phyloP scores from a whole-genome alignment of 495 filamentous ascomycete species.

The Penicillium pancosmium region DNA sequence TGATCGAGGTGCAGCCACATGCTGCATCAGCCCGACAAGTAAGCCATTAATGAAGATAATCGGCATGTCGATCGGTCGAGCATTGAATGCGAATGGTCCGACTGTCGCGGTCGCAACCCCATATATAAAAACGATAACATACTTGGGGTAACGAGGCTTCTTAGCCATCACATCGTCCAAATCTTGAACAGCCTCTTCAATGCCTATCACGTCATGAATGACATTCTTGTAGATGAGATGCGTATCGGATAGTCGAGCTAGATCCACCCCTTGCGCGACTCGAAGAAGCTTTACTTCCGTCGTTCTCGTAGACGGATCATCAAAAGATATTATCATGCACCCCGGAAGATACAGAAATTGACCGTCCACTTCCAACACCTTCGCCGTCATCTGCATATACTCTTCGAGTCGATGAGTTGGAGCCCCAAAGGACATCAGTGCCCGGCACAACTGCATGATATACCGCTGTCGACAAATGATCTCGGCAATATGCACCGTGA shows the following conservation, averaged over 20 bases:
- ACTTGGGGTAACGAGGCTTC: conserved; percentile 63
- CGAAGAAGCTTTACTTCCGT: conserved; percentile 88
- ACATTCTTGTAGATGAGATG: conserved; percentile 92
- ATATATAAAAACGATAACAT: conserved; percentile 72
- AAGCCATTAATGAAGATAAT: conserved; percentile 81
- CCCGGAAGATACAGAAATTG: conserved; percentile 89
- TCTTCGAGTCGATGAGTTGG: conserved; percentile 75
- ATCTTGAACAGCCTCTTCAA: conserved; percentile 75
- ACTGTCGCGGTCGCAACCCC: conserved; percentile 76
- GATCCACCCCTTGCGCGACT: conserved; percentile 71
- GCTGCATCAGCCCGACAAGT: conserved; percentile 78
- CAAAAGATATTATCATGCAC: conserved; percentile 92
- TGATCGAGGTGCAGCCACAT: conserved; percentile 72
- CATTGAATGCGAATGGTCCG: conserved; percentile 86
- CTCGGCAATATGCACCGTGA: conserved; percentile 84
- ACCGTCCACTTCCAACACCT: conserved; percentile 82
- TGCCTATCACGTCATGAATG: conserved; percentile 79
- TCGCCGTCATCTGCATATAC: conserved; percentile 86
- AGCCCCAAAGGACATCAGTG: conserved; percentile 78
- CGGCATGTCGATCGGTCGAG: conserved; percentile 81
- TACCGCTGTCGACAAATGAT: conserved; percentile 79
- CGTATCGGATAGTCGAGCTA: conserved; percentile 77
- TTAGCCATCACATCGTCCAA: conserved; percentile 68
- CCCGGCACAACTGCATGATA: conserved; percentile 79
- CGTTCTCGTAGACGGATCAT: conserved; percentile 83